Conservation (phyloP, 768 basidiomycete genomes). For the Boletus rubescentipes region DNA sequence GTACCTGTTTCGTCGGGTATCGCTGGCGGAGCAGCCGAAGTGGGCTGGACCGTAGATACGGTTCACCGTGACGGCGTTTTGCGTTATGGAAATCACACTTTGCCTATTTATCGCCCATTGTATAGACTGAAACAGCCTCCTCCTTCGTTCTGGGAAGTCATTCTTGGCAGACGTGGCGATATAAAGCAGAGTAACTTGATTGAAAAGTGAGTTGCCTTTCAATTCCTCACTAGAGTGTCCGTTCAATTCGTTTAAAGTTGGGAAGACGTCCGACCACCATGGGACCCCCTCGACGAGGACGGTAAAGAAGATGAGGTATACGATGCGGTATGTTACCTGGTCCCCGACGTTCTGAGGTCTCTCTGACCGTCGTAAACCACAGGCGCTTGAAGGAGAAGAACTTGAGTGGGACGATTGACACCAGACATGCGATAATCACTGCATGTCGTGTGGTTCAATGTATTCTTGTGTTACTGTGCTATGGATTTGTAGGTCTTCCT, state of each 20-base stretch:
- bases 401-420: not conserved
- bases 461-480: not conserved
- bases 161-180: not conserved
- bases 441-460: not conserved
- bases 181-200: not conserved
- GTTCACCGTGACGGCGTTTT: not conserved
- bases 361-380: not conserved
- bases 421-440: not conserved
- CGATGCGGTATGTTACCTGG: not conserved
- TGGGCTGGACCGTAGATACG: not conserved
- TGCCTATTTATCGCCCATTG: not conserved
- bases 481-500: not conserved
- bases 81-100: not conserved
- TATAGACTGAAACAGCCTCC: not conserved
- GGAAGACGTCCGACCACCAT: not conserved
- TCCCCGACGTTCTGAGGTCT: not conserved
- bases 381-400: not conserved
- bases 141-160: not conserved
- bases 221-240: not conserved
- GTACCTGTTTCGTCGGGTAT: not conserved
- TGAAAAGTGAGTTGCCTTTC: not conserved
- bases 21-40: not conserved
- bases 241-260: not conserved
- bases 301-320: not conserved
- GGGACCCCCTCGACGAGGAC: not conserved